Percentiles rank a stretch among this genome's conserved stretches.
Conservation (phyloP, 2,329 filamentous ascomycete species). For the Calonectria hongkongensis region DNA sequence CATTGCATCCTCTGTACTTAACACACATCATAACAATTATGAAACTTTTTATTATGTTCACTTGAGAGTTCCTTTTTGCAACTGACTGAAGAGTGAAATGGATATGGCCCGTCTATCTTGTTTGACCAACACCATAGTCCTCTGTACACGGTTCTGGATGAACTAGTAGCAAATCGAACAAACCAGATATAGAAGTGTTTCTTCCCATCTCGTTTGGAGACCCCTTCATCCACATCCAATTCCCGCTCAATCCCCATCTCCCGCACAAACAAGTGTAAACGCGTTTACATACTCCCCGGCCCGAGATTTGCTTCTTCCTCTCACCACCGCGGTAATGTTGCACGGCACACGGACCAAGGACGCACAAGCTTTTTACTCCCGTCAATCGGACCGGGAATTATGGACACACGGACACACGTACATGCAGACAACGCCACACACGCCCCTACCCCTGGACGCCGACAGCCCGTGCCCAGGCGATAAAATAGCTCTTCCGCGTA, state of each 20-base stretch:
- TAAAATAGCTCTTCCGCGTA: conserved; percentile 20
- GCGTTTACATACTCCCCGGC: neutral
- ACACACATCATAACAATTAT: neutral
- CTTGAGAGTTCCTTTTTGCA: neutral
- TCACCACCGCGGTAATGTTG: neutral
- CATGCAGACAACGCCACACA: neutral
- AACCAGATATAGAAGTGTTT: no score
- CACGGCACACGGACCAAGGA: neutral
- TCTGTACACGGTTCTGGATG: neutral
- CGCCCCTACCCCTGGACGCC: neutral
- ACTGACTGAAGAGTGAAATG: neutral
- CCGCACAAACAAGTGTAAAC: neutral
- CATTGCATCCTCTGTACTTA: conserved; percentile 27
- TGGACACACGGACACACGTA: neutral
- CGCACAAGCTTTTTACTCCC: conserved; percentile 7
- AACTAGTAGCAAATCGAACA: neutral
- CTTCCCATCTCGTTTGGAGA: no score
- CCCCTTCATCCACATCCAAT: no score
- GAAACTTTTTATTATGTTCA: conserved; percentile 19
- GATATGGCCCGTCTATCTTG: neutral
- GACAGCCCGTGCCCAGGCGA: conserved; percentile 2
- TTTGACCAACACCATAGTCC: no score
- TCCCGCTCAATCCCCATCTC: no score
- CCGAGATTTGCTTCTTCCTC: neutral
- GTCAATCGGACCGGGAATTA: conserved; percentile 1